Evolutionary conservation across 2,329 filamentous ascomycete species (phyloP), one percentile per base, ranked within the genome.

Genomic region (Colletotrichum sp.): DNA sequence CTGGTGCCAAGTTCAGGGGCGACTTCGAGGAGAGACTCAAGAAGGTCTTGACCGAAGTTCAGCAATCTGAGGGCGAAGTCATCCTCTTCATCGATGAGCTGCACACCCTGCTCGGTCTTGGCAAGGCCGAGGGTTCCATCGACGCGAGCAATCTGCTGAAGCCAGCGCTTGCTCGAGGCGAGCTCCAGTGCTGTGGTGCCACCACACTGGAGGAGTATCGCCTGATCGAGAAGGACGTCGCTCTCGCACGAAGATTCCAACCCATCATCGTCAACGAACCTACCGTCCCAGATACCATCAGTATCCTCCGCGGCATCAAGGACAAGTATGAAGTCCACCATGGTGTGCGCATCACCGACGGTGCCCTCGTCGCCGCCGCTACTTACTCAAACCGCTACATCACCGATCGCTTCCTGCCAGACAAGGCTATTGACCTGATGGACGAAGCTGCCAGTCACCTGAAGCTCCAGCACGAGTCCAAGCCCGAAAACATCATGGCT

Each of bases 321-420:
- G 96, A 98, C 80, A 95, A 95, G 77, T 99, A 99, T 80, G 97
- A 98, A 82, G 95, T 98, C 1, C 97, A 98, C 77, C 97, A 99
- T 80, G 96, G 97, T 84, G 96, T 98, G 0, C 90, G 96, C 68
- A 98, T 99, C 77, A 98, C 95, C 0, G 97, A 98, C 79, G 93
- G 94, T 3, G 95, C 97, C 8, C 86, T 98, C 13, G 96, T 99
- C 16, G 95, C 97, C 3, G 96, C 97, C 4, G 96, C 96, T 3
- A 94, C 95, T 0, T 94, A 97, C 81, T 97, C 94, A 76, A 98
- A 98, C 80, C 93, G 97, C 66, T 99, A 98, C 82, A 97, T 99
- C 78, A 98, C 96, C 16, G 96, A 98, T 80, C 93, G 97, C 3
- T 98, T 98, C 83, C 87, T 98, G 1, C 97, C 97, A 0, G 97